Conservation (phyloP, 78 protist genomes). For the Dictyostelium capitatum region DNA sequence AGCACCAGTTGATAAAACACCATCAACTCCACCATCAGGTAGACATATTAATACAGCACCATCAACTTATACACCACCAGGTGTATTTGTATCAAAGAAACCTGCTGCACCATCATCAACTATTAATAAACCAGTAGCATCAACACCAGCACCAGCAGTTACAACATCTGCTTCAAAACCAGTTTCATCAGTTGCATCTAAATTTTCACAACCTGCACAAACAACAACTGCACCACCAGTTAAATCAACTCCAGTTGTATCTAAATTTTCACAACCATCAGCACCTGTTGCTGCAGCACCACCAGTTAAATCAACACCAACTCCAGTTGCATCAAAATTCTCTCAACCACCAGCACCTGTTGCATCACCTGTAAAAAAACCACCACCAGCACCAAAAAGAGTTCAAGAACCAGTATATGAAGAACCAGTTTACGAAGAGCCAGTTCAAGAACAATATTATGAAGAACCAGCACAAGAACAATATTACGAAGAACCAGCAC, state of each 20-base stretch:
- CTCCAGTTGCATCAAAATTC: slow-evolving; percentile 28
- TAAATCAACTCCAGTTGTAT: not conserved
- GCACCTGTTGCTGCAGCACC: slow-evolving; percentile 47
- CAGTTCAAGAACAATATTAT: not conserved
- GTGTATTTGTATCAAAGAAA: slow-evolving; percentile 10
- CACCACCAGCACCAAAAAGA: slow-evolving; percentile 65
- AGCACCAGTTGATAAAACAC: slow-evolving; percentile 59
- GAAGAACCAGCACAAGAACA: slow-evolving; percentile 50
- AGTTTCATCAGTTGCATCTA: slow-evolving; percentile 21
- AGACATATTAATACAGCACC: slow-evolving; percentile 27
- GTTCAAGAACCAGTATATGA: slow-evolving; percentile 34
- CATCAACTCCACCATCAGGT: not conserved
- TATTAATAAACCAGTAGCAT: slow-evolving; percentile 11
- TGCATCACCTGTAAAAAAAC: slow-evolving; percentile 44
- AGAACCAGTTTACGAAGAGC: slow-evolving; percentile 58
- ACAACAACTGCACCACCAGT: not conserved
- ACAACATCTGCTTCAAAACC: not conserved
- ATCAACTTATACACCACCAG: slow-evolving; percentile 18
- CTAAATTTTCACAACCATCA: slow-evolving; percentile 38
- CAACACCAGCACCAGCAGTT: slow-evolving; percentile 26
- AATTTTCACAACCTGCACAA: slow-evolving; percentile 52
- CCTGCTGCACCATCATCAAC: slow-evolving; percentile 17
- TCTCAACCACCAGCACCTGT: slow-evolving; percentile 41
- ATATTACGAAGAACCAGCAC: slow-evolving; percentile 25
- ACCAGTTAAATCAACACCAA: slow-evolving; percentile 35